phyloP scores from a whole-genome alignment of 2,329 filamentous ascomycete species.

The Cladosporium sp. region DNA sequence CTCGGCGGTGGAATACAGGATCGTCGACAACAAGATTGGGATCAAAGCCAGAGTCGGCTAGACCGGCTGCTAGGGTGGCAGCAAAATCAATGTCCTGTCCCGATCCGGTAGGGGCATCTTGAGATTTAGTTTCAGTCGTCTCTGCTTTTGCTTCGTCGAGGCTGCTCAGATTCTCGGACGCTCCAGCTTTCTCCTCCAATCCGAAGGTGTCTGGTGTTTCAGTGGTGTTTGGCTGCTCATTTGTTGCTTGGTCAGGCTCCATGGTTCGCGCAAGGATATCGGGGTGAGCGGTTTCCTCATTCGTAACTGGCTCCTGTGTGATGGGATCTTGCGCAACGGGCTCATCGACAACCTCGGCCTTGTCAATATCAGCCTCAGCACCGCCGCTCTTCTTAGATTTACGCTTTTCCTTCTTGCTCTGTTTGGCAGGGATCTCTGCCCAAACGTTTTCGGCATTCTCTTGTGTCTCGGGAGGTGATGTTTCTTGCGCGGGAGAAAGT shows the following conservation, averaged over 20 bases:
- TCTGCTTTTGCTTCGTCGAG: neutral
- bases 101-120: neutral
- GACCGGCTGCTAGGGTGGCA: conserved; percentile 42
- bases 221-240: too few species aligned
- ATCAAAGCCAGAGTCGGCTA: conserved; percentile 44
- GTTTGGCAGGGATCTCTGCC: conserved; percentile 15
- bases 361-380: too few species aligned
- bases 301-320: neutral
- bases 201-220: too few species aligned
- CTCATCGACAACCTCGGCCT: conserved; percentile 8
- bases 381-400: conserved; percentile 31
- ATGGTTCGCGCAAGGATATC: too few species aligned
- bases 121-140: neutral
- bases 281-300: too few species aligned
- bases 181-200: too few species aligned
- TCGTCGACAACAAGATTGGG: conserved; percentile 42
- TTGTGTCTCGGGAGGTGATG: neutral
- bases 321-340: neutral
- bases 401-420: conserved; percentile 31
- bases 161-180: neutral
- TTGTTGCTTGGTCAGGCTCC: too few species aligned
- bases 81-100: conserved; percentile 42
- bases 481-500: neutral
- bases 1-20: conserved; percentile 31
- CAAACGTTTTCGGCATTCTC: neutral